Evolutionary conservation across 1,284 basidiomycete genomes (phyloP).

Genomic region (Ustilago vetiveriae): DNA sequence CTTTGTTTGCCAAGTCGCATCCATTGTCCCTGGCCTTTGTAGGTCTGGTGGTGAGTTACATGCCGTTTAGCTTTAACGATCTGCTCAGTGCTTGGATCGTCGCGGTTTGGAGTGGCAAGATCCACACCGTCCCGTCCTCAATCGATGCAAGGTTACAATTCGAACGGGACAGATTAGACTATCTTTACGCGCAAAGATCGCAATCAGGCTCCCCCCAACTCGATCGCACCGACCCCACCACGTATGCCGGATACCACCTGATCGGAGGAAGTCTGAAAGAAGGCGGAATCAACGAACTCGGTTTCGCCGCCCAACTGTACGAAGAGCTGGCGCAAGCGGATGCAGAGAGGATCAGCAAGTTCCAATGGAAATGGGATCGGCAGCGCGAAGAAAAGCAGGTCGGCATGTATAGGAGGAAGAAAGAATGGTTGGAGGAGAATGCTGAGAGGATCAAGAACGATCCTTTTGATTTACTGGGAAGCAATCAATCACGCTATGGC

Average conservation of each 20-base stretch:
- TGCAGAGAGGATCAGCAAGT: conserved; percentile 4
- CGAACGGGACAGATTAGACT: conserved; percentile 24
- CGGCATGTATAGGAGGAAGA: conserved; percentile 42
- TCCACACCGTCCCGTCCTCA: conserved; percentile 22
- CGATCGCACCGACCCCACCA: conserved; percentile 8
- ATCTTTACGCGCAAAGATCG: conserved; percentile 9
- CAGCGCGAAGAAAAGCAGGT: conserved; percentile 23
- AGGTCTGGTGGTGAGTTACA: conserved; percentile 42
- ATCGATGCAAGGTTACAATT: conserved; percentile 14
- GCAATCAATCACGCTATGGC: conserved; percentile 17
- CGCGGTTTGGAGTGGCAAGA: conserved; percentile 42
- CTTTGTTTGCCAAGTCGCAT: conserved; percentile 24
- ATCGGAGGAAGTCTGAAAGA: conserved; percentile 15
- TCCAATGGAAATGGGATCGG: conserved; percentile 37
- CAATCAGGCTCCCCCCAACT: background rate
- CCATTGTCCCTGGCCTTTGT: conserved; percentile 40
- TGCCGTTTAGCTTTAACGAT: conserved; percentile 49
- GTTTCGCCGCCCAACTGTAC: conserved; percentile 23
- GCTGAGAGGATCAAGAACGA: conserved; percentile 25
- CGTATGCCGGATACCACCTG: conserved; percentile 20
- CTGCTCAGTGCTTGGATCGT: conserved; percentile 37
- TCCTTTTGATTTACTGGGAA: conserved; percentile 43
- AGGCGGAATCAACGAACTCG: conserved; percentile 21
- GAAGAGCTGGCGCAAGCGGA: conserved; percentile 14
- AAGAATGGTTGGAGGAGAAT: conserved; percentile 25